A percentile compares a stretch with the other conserved stretches of the same genome.
Evolutionary conservation across 1,284 basidiomycete genomes (phyloP).

Genomic region (Puccinia polysora): DNA sequence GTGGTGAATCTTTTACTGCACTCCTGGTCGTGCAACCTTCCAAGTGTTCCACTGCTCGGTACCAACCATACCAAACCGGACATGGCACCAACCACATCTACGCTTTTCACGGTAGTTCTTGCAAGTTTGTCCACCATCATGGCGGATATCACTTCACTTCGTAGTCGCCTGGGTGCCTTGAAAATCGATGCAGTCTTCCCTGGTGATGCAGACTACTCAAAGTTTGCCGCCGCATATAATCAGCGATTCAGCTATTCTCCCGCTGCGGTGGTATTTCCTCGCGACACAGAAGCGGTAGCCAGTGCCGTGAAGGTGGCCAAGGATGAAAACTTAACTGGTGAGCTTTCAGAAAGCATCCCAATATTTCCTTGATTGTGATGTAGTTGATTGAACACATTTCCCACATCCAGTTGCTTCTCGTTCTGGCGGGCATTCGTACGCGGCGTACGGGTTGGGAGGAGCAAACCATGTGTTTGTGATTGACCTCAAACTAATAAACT

Average conservation of each 20-base stretch:
- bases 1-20: too few relatives aligned
- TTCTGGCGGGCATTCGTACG: constrained; percentile 40
- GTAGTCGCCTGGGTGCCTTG: too few relatives aligned
- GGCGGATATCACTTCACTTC: too few relatives aligned
- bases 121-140: too few relatives aligned
- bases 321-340: constrained; percentile 23
- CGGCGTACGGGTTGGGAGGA: constrained; percentile 23
- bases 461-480: constrained; percentile 21
- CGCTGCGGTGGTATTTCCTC: constrained; percentile 26
- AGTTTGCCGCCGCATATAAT: constrained; percentile 22
- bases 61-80: too few relatives aligned
- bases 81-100: too few relatives aligned
- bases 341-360: not conserved
- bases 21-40: too few relatives aligned
- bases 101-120: too few relatives aligned
- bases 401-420: constrained; percentile 17
- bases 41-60: too few relatives aligned
- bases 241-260: constrained; percentile 25
- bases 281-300: constrained; percentile 1
- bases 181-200: constrained; percentile 38
- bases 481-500: constrained; percentile 12
- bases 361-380: not conserved
- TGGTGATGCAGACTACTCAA: constrained; percentile 15
- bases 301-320: constrained; percentile 11
- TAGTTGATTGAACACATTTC: not conserved